Evolutionary conservation across 2,329 filamentous ascomycete species (phyloP), one percentile per base, ranked within the genome.

Genomic region (Epichloe amarillans): DNA sequence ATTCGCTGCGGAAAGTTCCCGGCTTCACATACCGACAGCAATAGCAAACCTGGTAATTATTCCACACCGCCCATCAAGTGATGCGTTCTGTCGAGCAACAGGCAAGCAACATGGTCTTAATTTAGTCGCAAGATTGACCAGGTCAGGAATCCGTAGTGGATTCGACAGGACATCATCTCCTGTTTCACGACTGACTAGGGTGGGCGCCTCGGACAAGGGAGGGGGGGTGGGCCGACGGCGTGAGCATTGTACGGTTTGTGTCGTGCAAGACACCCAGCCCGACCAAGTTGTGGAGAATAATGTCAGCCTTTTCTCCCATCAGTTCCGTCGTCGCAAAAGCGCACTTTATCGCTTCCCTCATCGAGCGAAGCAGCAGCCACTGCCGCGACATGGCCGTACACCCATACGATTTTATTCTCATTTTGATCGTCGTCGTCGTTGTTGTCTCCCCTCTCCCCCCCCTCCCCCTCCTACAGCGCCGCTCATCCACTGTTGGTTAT

Each of bases 111-210:
- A 49, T 26, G 26, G 30, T 8, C 46, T 39, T 30, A 38, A 43
- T 40, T 8, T 47, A 44, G 54, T 56, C 56, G 54, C 56, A 56
- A 56, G 51, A 49, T 51, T 56, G 55, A 52, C 52, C 55, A 48
- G 53, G 50, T 52, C 54, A 50, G 55, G 56, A 55, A 50, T 47
- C 52, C 39, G 44, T 38, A 35, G 52, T 57, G 54, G 55, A 51
- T 47, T 54, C 53, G 40, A 51, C 53, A 52, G 54, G 53, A 51
- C 49, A 26, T 35, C 49, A 26, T 37, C 54, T 55, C 53, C 54
- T 57, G 56, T 57, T 57, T 57, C 54, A 57, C 56, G 51, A 55
- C 42, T 42, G 52, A 52, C 56, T 48, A 54, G 50, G 54, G 50
- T 56, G 53, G 48, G 46, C 47, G 51, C 50, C 50, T 50, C 47